Base-by-base conservation (phyloP, 163 green algal species). In the Scenedesmus sp. region DNA sequence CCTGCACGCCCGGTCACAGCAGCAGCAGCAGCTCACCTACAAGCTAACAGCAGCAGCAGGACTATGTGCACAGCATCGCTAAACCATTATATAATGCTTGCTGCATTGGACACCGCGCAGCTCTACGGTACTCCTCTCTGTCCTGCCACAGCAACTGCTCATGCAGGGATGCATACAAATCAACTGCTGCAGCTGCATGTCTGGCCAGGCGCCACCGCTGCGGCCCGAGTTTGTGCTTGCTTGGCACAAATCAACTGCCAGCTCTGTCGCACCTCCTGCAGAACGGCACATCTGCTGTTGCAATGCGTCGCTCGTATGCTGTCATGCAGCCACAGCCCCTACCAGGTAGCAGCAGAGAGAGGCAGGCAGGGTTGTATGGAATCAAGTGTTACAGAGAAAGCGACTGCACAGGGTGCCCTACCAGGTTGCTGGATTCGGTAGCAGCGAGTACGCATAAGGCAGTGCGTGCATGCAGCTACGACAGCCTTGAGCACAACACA, bases 261-360 rank as follows among this genome's bases (percentile, higher is more conserved):
- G 7, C 56, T 10, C 22, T 2, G 2, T 10, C 65, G 30, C 24
- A 86, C 81, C 81, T 86, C n/a, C 81, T 56, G 24, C 81, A 86
- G 46, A 86, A 86, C 0, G 81, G 81, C 26, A 86, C 81, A 3
- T 86, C 46, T 72, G 61, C 46, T 70, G 46, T 40, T 73, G 81
- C 46, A 73, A 86, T 73, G 30, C 33, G 44, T n/a, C 61, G 46
- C 46, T 86, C 81, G 22, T 86, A 86, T 35, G 81, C 81, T 13
- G 81, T 86, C 81, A 86, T 86, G n/a, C 81, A 86, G 42, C 81
- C 81, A 49, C 81, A 86, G 33, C 81, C 81, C 37, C 81, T 86
- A n/a, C 16, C 15, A 76, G 65, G 65, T 3, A 40, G 30, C 30
- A 76, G 30, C 26, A 76, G 13, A 2, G 49, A 76, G 9, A 1